Percentiles rank a stretch among this genome's conserved stretches.
phyloP scores from a whole-genome alignment of 352 stramenopile species.

The Globisporangium yorkense region DNA sequence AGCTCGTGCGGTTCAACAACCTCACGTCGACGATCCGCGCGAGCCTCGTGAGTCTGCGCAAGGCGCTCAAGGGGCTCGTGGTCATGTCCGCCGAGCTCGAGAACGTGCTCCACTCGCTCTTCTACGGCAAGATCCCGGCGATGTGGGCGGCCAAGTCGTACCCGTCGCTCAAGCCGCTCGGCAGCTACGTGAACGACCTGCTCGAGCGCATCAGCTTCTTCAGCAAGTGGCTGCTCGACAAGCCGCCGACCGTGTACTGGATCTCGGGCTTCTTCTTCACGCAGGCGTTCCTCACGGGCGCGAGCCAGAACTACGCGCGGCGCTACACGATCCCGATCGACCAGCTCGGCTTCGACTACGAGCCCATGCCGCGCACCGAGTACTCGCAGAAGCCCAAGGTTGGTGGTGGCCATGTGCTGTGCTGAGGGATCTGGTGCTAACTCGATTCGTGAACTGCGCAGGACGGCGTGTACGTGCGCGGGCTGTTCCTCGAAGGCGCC shows the following conservation, averaged over 20 bases:
- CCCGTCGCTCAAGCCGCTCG: slow-evolving; percentile 90
- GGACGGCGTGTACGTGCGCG: slow-evolving; percentile 85
- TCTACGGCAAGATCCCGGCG: slow-evolving; percentile 89
- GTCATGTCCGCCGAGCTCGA: slow-evolving; percentile 94
- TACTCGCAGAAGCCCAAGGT: slow-evolving; percentile 71
- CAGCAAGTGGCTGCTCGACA: slow-evolving; percentile 85
- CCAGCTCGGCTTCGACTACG: slow-evolving; percentile 74
- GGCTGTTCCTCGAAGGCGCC: slow-evolving; percentile 87
- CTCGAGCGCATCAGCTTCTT: slow-evolving; percentile 90
- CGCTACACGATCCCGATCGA: slow-evolving; percentile 92
- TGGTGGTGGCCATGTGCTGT: neutral
- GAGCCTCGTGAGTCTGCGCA: slow-evolving; percentile 82
- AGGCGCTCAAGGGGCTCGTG: slow-evolving; percentile 90
- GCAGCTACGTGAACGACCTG: slow-evolving; percentile 89
- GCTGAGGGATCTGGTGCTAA: neutral
- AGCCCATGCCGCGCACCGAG: slow-evolving; percentile 72
- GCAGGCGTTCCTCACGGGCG: slow-evolving; percentile 93
- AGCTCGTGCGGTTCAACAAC: slow-evolving; percentile 93
- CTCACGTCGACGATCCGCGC: slow-evolving; percentile 84
- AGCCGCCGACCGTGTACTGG: slow-evolving; percentile 89
- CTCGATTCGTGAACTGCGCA: slow-evolving; percentile 11
- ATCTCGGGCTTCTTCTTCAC: slow-evolving; percentile 96
- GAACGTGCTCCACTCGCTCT: slow-evolving; percentile 89
- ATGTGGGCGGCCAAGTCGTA: slow-evolving; percentile 90
- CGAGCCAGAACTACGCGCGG: slow-evolving; percentile 92